These are phyloP conservation scores for Excoecaria cochinchinensis DNA, from an alignment of 345 rosid genomes.

Conservation along the genomic window DNA sequence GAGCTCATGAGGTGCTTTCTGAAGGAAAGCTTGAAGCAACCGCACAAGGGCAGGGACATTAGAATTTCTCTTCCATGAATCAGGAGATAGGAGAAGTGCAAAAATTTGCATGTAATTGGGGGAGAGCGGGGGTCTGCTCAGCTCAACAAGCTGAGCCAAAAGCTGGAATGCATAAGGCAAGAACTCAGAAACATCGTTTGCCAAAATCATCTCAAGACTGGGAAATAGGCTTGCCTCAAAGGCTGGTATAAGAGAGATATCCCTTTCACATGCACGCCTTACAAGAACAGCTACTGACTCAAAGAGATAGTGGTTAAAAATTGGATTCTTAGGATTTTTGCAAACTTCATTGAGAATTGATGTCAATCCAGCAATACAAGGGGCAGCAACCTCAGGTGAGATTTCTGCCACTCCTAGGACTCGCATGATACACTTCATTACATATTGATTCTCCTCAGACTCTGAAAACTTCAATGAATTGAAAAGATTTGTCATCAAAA, in stretches of 20 bases:
- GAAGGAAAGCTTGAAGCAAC: conserved; percentile 94
- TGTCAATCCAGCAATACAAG: conserved; percentile 78
- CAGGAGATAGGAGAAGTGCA: conserved; percentile 73
- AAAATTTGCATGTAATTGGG: conserved; percentile 84
- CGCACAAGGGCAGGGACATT: conserved; percentile 99
- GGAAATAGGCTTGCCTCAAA: conserved; percentile 85
- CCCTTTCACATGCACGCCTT: conserved; percentile 82
- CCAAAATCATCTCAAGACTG: conserved; percentile 72
- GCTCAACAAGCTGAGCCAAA: conserved; percentile 88
- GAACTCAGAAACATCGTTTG: conserved; percentile 82
- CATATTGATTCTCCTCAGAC: conserved; percentile 93
- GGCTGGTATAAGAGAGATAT: conserved; percentile 59
- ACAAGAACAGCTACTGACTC: conserved; percentile 97
- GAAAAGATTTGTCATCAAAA: conserved; percentile 71
- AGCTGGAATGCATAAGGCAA: conserved; percentile 98
- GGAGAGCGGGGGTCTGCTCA: conserved; percentile 81
- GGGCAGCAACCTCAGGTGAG: conserved; percentile 68
- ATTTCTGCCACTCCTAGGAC: conserved; percentile 85
- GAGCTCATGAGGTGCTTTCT: conserved; percentile 81
- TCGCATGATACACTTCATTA: conserved; percentile 97
- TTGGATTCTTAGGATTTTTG: conserved; percentile 86
- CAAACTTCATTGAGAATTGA: conserved; percentile 75
- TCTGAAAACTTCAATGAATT: conserved; percentile 73
- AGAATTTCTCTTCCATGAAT: conserved; percentile 80
- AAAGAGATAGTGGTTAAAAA: conserved; percentile 91